A percentile compares a stretch with the other conserved stretches of the same genome.
These are phyloP conservation scores for Metschnikowia reukaufii DNA, from an alignment of 805 yeast species.

Conservation along the genomic window DNA sequence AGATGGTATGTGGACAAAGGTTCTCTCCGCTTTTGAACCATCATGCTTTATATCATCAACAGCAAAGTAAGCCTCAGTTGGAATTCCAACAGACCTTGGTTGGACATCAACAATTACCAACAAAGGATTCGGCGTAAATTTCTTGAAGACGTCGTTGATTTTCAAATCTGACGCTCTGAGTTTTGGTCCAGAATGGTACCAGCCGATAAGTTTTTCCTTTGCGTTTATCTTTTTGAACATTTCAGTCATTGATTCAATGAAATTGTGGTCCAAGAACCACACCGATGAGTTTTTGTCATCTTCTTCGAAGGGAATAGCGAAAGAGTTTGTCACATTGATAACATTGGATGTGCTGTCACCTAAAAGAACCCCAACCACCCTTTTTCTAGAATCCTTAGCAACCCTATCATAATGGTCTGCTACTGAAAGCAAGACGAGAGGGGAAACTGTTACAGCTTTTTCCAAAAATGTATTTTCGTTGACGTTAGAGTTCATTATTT, in stretches of 20 bases:
- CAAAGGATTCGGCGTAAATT: conserved; percentile 77
- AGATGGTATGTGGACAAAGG: conserved; percentile 92
- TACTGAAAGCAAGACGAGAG: conserved; percentile 87
- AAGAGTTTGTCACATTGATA: conserved; percentile 83
- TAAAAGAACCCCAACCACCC: conserved; percentile 91
- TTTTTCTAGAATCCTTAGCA: conserved; percentile 64
- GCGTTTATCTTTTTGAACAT: conserved; percentile 98
- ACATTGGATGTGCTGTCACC: conserved; percentile 67
- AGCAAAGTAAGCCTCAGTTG: conserved; percentile 93
- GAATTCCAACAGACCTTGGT: conserved; percentile 82
- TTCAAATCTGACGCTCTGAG: conserved; percentile 83
- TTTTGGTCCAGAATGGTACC: conserved; percentile 99
- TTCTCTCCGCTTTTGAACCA: conserved; percentile 88
- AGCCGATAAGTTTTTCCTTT: conserved; percentile 93
- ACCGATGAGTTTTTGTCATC: conserved; percentile 88
- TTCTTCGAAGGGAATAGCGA: conserved; percentile 97
- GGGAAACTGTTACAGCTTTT: conserved; percentile 86
- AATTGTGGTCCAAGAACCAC: conserved; percentile 97
- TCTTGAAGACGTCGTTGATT: conserved; percentile 85
- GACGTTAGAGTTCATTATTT: conserved; percentile 26
- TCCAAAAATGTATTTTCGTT: conserved; percentile 40
- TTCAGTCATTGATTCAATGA: conserved; percentile 92
- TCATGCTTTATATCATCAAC: conserved; percentile 95
- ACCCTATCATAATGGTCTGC: conserved; percentile 94
- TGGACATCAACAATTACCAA: conserved; percentile 89